phyloP scores from a whole-genome alignment of 2,329 filamentous ascomycete genomes.

The Apiospora kogelbergensis region DNA sequence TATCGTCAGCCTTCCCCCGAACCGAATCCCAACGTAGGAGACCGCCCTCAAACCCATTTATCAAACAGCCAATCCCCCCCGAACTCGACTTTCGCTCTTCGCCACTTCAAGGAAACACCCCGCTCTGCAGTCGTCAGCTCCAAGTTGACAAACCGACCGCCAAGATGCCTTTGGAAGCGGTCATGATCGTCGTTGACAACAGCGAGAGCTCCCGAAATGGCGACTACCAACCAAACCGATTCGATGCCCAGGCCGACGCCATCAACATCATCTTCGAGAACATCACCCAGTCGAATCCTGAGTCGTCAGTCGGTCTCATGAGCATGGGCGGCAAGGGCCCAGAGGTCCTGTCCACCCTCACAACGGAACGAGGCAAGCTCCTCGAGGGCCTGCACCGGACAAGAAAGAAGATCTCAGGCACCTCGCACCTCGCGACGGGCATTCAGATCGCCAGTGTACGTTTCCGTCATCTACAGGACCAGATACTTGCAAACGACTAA shows the following conservation, averaged over 20 bases:
- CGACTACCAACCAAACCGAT: constrained; percentile 87
- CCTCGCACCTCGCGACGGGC: constrained; percentile 83
- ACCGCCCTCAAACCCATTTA: neutral
- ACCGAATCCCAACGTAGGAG: neutral
- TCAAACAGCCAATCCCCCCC: constrained; percentile 4
- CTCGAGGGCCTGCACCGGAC: constrained; percentile 89
- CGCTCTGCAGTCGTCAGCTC: constrained; percentile 9
- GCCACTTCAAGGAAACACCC: constrained; percentile 12
- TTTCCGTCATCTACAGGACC: constrained; percentile 14
- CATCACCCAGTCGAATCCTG: constrained; percentile 92
- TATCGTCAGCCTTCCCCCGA: constrained; percentile 4
- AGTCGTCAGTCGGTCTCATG: constrained; percentile 97
- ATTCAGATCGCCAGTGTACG: constrained; percentile 93
- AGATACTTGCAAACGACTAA: neutral
- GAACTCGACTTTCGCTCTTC: neutral
- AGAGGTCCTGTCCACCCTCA: constrained; percentile 94
- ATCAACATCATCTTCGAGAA: constrained; percentile 94
- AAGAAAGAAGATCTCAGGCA: constrained; percentile 85
- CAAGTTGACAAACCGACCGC: constrained; percentile 30
- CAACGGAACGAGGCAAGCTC: constrained; percentile 94
- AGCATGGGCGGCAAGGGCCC: constrained; percentile 98
- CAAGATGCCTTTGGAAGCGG: constrained; percentile 98
- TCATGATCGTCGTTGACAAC: constrained; percentile 99
- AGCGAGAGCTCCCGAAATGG: constrained; percentile 98
- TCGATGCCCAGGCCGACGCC: constrained; percentile 93